Evolutionary conservation across 805 yeast genomes (phyloP).

Genomic region (Barnettozyma wickerhamii): DNA sequence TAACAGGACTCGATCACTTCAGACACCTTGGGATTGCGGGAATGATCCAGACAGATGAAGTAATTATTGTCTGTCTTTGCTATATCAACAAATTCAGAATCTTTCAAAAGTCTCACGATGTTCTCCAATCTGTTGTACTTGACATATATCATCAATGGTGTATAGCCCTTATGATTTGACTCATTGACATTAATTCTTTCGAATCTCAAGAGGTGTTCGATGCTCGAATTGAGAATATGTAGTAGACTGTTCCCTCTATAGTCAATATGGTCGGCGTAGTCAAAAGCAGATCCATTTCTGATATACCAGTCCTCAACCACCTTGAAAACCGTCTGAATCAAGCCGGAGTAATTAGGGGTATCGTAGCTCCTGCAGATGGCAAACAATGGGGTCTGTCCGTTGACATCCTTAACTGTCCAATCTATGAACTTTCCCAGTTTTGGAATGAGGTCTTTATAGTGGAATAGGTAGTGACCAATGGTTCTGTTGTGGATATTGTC

Average conservation of each 20-base stretch:
- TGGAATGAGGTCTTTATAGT: slow-evolving; percentile 46
- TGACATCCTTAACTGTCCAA: slow-evolving; percentile 65
- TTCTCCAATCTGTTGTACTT: slow-evolving; percentile 66
- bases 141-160: slow-evolving; percentile 70
- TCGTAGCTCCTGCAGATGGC: slow-evolving; percentile 78
- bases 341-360: slow-evolving; percentile 51
- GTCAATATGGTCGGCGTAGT: slow-evolving; percentile 65
- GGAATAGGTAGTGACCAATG: slow-evolving; percentile 70
- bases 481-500: slow-evolving; percentile 52
- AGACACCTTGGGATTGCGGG: slow-evolving; percentile 35
- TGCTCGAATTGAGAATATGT: slow-evolving; percentile 58
- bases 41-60: slow-evolving; percentile 42
- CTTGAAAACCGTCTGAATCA: slow-evolving; percentile 44
- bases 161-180: slow-evolving; percentile 50
- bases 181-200: slow-evolving; percentile 51
- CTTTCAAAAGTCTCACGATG: slow-evolving; percentile 44
- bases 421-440: slow-evolving; percentile 54
- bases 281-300: slow-evolving; percentile 28
- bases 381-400: slow-evolving; percentile 75
- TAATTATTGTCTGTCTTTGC: slow-evolving; percentile 24
- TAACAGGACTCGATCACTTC: slow-evolving; percentile 29
- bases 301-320: slow-evolving; percentile 42
- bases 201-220: slow-evolving; percentile 36
- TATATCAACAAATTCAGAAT: slow-evolving; percentile 42
- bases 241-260: slow-evolving; percentile 68